Evolutionary conservation across 148 eudicot species (phyloP), one percentile per base, ranked within the genome.

Genomic region (Rhododendron henanense): DNA sequence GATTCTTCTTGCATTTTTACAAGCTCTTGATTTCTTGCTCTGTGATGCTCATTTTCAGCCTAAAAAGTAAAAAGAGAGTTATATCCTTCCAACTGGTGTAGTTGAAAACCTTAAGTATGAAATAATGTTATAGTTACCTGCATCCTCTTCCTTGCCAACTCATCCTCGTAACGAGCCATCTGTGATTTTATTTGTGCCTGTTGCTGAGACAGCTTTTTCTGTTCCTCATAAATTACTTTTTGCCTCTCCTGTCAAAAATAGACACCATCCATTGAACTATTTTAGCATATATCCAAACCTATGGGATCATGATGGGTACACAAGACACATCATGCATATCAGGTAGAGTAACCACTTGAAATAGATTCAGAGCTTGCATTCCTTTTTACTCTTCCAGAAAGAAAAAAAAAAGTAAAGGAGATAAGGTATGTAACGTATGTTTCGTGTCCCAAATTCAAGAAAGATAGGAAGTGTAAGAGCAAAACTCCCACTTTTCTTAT

Each of bases 1-100:
- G 96, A 94, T 88, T 96, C 95, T 88, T 94, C 99, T 90, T 96
- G 98, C 92, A 94, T 88, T 88, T 91, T 92, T 41, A 96, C 99
- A 81, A 96, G 95, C 89, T 96, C 99, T 83, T 93, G 94, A 89
- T 96, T 94, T 87, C 99, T 94, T 16, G 92, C 71, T 82, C 98
- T 94, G 37, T 94, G 98, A 75, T 89, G 90, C 53, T 94, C 99
- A 91, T 94, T 91, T 88, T 94, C 99, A 67, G 94, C 92, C 98
- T 96, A 89, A 78, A 76, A 59, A 19, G 85, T 53, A 50, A 67
- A 37, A 55, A 25, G 23, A 47, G 79, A 83, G 31, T 69, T 35
- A 37, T 15, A 53, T 79, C 47, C n/a, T 61, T 35, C 74, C 71
- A 47, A 50, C 16, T 57, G 48, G 19, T n/a, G 48, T 23, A 47